Evolutionary conservation across 768 basidiomycete genomes (phyloP), one percentile per base, ranked within the genome.

Genomic region (Lepiota subincarnata): DNA sequence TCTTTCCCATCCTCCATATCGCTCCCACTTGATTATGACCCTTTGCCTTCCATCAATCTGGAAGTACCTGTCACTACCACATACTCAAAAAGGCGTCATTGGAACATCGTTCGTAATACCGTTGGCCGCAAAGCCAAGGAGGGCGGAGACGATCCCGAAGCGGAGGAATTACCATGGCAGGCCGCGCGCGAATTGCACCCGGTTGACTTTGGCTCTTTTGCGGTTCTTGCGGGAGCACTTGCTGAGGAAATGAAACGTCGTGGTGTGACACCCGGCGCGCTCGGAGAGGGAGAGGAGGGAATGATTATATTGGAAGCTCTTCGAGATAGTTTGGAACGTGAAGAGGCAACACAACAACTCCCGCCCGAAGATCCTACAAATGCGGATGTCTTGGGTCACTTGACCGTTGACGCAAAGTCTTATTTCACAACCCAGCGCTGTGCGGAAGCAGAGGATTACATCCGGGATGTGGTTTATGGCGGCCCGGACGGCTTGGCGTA

Each of bases 401-500:
- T 63, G 50, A 56, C 61, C 41, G 24, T 59, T 22, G 50, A 61
- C 22, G 36, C 59, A 4, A 48, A 63, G 2, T 69, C 65, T 5
- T 83, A 82, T 56, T 87, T 81, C 78, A 75, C 70, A 19, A 64
- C 70, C 11, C 70, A 70, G 45, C 70, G 73, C 4, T 81, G 78
- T 11, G 65, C 66, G n/a, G 74, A 77, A 19, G 86, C 79, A 1
- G 84, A 88, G 67, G 76, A 74, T n/a, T 88, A 85, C 60, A 42
- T 91, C 14, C 69, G 78, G 16, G 86, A 89, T 62, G 63, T 89
- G n/a, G 87, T 91, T 0, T 91, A 90, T 62, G 89, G 89, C 0
- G 88, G 89, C 42, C 74, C 82, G 0, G 87, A 89, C 52, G 89
- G 89, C 1, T 67, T 83, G 22, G 89, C 89, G 4, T 91, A 91